Conservation (phyloP, 1,284 basidiomycete species). For the Kalmanozyma brasiliensis region DNA sequence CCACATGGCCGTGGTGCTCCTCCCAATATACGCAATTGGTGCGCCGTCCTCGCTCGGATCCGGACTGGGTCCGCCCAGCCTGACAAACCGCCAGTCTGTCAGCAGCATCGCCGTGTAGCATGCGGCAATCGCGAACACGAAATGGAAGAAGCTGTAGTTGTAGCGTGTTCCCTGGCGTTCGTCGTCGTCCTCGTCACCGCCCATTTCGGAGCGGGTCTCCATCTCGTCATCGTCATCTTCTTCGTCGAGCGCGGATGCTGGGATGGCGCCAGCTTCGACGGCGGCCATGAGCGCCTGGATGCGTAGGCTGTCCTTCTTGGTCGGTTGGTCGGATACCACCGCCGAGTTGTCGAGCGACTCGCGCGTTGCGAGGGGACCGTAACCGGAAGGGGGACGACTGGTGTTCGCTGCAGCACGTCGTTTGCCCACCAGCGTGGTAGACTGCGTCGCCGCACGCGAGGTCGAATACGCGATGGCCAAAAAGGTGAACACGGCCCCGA, state of each 20-base stretch:
- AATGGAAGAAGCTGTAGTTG: constrained; percentile 98
- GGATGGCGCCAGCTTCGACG: constrained; percentile 93
- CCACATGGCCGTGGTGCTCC: constrained; percentile 98
- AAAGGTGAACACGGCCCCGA: constrained; percentile 96
- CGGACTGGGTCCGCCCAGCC: constrained; percentile 47
- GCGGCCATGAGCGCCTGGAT: constrained; percentile 95
- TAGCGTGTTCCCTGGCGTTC: constrained; percentile 96
- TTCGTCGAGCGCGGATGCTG: constrained; percentile 89
- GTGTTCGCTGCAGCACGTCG: constrained; percentile 71
- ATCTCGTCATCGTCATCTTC: constrained; percentile 80
- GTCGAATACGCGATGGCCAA: constrained; percentile 98
- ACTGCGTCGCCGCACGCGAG: constrained; percentile 92
- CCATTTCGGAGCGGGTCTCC: constrained; percentile 71
- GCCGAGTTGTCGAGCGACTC: constrained; percentile 58
- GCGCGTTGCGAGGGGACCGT: constrained; percentile 58
- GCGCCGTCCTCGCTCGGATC: constrained; percentile 72
- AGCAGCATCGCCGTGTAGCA: constrained; percentile 99
- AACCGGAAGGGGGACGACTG: constrained; percentile 68
- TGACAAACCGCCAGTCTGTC: constrained; percentile 82
- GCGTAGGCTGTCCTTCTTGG: constrained; percentile 83
- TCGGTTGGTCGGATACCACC: constrained; percentile 82
- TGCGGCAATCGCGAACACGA: constrained; percentile 93
- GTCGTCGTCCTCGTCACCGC: constrained; percentile 85
- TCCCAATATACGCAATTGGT: constrained; percentile 88
- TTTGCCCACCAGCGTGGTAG: constrained; percentile 84